These are phyloP conservation scores for Phaeosphaeria sp. DNA, from an alignment of 2,329 filamentous ascomycete genomes.

Conservation along the genomic window DNA sequence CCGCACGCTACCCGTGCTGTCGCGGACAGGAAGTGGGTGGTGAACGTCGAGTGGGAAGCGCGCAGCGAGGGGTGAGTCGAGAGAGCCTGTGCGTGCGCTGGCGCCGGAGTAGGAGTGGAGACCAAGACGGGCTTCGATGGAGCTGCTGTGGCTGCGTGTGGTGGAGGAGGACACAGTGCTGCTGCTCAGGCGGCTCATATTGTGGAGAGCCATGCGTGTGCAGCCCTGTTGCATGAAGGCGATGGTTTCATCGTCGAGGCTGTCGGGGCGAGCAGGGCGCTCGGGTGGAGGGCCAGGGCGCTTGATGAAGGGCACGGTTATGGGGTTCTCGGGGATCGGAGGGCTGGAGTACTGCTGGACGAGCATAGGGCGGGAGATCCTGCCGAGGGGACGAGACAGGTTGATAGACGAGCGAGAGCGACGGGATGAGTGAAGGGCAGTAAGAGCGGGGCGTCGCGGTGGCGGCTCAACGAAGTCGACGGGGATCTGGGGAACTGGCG, in stretches of 20 bases:
- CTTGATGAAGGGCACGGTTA: constrained; percentile 19
- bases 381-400: not conserved
- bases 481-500: constrained; percentile 22
- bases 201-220: constrained; percentile 19
- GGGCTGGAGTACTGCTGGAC: constrained; percentile 7
- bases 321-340: constrained; percentile 3
- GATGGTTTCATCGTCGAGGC: constrained; percentile 20
- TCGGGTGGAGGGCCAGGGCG: constrained; percentile 15
- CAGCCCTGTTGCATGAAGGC: constrained; percentile 20
- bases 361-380: constrained; percentile 24
- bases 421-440: constrained; percentile 4
- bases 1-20: constrained; percentile 12
- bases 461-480: constrained; percentile 4
- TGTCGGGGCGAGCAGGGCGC: constrained; percentile 22
- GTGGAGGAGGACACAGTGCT: constrained; percentile 15
- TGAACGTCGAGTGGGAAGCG: constrained; percentile 9
- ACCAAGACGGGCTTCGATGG: constrained; percentile 18
- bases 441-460: constrained; percentile 3
- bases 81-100: constrained; percentile 8
- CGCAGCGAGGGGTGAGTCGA: constrained; percentile 19
- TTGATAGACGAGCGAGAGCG: constrained; percentile 7
- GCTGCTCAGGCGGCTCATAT: constrained; percentile 9
- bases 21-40: constrained; percentile 15
- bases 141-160: constrained; percentile 8
- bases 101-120: constrained; percentile 13